phyloP scores from a whole-genome alignment of 495 filamentous ascomycete genomes.

The Xylaria sp. region DNA sequence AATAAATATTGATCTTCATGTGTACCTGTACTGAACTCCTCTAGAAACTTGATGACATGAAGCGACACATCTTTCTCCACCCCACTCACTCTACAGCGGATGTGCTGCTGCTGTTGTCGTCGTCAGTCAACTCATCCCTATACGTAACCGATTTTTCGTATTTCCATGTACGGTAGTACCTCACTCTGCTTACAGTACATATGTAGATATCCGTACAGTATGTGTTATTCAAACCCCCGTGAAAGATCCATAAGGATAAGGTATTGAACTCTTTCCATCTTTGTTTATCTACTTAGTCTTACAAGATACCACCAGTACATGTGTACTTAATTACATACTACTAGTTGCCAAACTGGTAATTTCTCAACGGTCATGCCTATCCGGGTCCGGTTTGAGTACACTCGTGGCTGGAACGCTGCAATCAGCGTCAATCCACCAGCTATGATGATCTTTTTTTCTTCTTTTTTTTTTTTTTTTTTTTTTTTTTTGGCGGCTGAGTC shows the following conservation, averaged over 20 bases:
- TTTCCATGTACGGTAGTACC: not conserved
- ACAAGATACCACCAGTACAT: too few species aligned
- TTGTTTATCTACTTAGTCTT: slow-evolving; percentile 8
- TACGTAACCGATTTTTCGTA: slow-evolving; percentile 9
- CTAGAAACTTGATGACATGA: not conserved
- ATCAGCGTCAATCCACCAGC: not conserved
- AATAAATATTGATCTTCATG: not conserved
- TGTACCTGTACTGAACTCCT: not conserved
- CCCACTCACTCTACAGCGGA: not conserved
- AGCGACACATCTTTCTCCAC: not conserved
- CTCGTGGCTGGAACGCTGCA: not conserved
- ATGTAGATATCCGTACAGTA: too few species aligned
- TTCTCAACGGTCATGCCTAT: slow-evolving; percentile 11
- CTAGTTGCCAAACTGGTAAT: not conserved
- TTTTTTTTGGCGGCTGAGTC: slow-evolving; percentile 7
- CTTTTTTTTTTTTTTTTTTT: too few species aligned
- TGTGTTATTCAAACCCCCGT: not conserved
- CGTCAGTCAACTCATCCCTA: not conserved
- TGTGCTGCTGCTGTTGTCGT: not conserved
- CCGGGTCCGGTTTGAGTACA: not conserved
- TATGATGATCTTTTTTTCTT: not conserved
- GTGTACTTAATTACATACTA: too few species aligned
- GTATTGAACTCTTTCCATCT: not conserved
- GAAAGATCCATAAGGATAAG: not conserved
- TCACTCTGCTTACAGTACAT: not conserved